phyloP scores from a whole-genome alignment of 1,284 basidiomycete genomes.

The Moesziomyces globuligerus region DNA sequence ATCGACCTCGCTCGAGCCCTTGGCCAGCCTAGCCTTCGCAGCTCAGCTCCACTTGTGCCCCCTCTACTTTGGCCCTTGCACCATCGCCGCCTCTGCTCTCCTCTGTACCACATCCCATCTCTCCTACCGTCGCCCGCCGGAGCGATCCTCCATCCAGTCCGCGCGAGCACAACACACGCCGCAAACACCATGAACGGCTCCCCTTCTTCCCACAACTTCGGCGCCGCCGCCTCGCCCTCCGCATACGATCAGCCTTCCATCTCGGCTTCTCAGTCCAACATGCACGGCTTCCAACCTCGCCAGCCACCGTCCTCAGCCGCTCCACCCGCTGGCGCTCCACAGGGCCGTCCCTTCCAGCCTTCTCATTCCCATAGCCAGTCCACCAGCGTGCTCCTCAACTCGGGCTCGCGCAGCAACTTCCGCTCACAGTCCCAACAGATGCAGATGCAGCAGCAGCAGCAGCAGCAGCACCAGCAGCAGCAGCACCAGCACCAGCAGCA shows the following conservation, averaged over 20 bases:
- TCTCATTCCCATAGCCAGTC: slow-evolving; percentile 39
- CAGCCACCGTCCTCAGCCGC: slow-evolving; percentile 3
- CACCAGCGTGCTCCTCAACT: slow-evolving; percentile 41
- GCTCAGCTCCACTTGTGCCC: too few species aligned
- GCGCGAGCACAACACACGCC: not conserved
- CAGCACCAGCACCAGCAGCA: slow-evolving; percentile 22
- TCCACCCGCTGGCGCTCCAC: slow-evolving; percentile 2
- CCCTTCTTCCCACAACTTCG: slow-evolving; percentile 16
- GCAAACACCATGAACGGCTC: slow-evolving; percentile 25
- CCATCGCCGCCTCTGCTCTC: too few species aligned
- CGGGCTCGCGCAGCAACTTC: slow-evolving; percentile 8
- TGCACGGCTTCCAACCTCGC: slow-evolving; percentile 19
- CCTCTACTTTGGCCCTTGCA: too few species aligned
- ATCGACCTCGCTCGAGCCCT: too few species aligned
- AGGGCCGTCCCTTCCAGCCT: slow-evolving; percentile 26
- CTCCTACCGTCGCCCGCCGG: not conserved
- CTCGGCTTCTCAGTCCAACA: slow-evolving; percentile 15
- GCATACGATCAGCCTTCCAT: slow-evolving; percentile 21
- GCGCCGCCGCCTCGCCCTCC: slow-evolving; percentile 10
- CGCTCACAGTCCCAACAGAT: slow-evolving; percentile 3
- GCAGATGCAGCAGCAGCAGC: slow-evolving; percentile 25
- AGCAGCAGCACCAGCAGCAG: slow-evolving; percentile 21
- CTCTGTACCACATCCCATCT: too few species aligned
- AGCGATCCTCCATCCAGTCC: not conserved
- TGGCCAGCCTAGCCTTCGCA: too few species aligned